These are phyloP conservation scores for Colletotrichum viniferum DNA, from an alignment of 2,329 filamentous ascomycete species.

Conservation along the genomic window DNA sequence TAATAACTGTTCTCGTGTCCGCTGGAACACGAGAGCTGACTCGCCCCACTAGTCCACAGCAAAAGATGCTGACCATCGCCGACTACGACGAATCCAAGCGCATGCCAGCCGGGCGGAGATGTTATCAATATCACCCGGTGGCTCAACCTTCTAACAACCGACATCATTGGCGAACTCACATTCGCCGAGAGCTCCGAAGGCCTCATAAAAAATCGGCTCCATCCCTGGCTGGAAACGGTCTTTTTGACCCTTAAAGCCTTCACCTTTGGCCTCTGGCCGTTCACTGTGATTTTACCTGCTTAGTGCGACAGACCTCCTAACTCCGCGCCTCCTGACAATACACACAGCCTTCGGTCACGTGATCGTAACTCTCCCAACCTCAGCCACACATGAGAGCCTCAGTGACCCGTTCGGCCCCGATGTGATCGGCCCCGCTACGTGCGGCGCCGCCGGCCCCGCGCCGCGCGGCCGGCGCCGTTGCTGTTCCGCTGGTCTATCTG, in stretches of 20 bases:
- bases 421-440: too few relatives aligned
- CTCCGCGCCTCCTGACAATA: too few relatives aligned
- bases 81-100: not conserved
- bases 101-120: not conserved
- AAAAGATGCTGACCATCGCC: not conserved
- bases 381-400: too few relatives aligned
- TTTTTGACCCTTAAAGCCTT: not conserved
- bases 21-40: not conserved
- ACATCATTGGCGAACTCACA: not conserved
- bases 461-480: too few relatives aligned
- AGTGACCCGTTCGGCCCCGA: too few relatives aligned
- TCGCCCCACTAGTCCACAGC: not conserved
- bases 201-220: not conserved
- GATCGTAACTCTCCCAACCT: too few relatives aligned
- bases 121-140: not conserved
- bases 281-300: too few relatives aligned
- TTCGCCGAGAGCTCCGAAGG: not conserved
- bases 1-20: accelerated
- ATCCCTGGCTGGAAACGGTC: not conserved
- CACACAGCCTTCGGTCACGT: too few relatives aligned
- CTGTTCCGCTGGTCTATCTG: too few relatives aligned
- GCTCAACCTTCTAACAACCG: not conserved
- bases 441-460: too few relatives aligned
- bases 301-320: too few relatives aligned
- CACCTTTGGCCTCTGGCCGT: too few relatives aligned